Conservation (phyloP, 768 basidiomycete genomes). For the Calocybe indica region DNA sequence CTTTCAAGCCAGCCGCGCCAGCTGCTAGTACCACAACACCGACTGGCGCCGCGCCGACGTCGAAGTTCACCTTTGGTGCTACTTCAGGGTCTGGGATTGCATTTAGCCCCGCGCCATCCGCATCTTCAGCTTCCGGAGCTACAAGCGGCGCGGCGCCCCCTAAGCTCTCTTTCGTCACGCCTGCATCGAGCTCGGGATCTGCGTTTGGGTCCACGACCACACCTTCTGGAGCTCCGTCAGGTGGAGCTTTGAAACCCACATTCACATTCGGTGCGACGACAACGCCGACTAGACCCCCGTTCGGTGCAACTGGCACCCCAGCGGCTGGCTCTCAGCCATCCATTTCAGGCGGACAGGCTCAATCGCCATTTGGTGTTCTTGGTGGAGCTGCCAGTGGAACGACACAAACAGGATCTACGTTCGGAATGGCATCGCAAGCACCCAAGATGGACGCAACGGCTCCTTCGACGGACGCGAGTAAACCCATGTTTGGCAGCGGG, state of each 20-base stretch:
- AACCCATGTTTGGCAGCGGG: too few relatives aligned
- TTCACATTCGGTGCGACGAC: constrained; percentile 7
- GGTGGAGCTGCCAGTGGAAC: too few relatives aligned
- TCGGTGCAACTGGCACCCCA: constrained; percentile 9
- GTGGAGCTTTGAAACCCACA: constrained; percentile 6
- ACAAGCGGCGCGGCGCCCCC: neutral
- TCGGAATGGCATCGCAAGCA: too few relatives aligned
- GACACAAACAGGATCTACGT: too few relatives aligned
- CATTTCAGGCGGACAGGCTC: too few relatives aligned
- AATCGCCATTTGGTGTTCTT: too few relatives aligned
- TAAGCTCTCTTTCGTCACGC: constrained; percentile 1
- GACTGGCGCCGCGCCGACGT: constrained; percentile 2
- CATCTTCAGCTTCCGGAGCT: neutral
- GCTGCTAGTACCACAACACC: constrained; percentile 7
- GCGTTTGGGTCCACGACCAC: neutral
- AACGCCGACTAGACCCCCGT: neutral
- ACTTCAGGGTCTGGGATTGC: constrained; percentile 1
- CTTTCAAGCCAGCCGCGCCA: constrained; percentile 12
- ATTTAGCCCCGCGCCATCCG: neutral
- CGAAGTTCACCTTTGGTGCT: constrained; percentile 12
- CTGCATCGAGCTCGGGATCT: neutral
- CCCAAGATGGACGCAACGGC: too few relatives aligned
- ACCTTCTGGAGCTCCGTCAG: constrained; percentile 4
- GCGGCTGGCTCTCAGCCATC: constrained; percentile 6
- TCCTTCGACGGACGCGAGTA: too few relatives aligned